phyloP scores from a whole-genome alignment of 1,139 yeast species.

The Hyphopichia buzzinii region DNA sequence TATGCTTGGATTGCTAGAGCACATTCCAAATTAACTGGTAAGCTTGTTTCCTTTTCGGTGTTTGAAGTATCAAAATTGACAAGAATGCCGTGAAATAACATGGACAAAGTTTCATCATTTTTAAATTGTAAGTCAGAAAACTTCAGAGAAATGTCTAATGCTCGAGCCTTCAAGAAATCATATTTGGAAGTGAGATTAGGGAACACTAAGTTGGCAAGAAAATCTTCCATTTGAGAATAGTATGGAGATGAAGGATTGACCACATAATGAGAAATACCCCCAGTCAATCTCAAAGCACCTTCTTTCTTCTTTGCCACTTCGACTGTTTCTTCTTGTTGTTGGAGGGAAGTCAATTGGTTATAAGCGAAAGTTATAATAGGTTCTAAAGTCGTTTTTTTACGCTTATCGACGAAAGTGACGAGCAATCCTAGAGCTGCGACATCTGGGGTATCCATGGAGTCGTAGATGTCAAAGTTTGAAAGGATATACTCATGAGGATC shows the following conservation, averaged over 20 bases:
- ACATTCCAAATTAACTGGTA: slow-evolving; percentile 83
- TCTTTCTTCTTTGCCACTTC: slow-evolving; percentile 72
- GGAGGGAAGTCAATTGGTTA: slow-evolving; percentile 44
- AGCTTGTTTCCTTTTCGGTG: slow-evolving; percentile 42
- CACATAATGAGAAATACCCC: slow-evolving; percentile 64
- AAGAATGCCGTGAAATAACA: slow-evolving; percentile 66
- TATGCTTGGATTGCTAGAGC: slow-evolving; percentile 85
- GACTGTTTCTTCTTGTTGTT: slow-evolving; percentile 41
- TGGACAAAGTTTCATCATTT: slow-evolving; percentile 47
- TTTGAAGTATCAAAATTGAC: slow-evolving; percentile 45
- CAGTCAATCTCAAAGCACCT: slow-evolving; percentile 76
- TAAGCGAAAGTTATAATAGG: slow-evolving; percentile 68
- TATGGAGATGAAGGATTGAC: slow-evolving; percentile 58
- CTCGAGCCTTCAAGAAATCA: slow-evolving; percentile 80
- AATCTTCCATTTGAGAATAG: slow-evolving; percentile 63
- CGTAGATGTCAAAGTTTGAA: slow-evolving; percentile 67
- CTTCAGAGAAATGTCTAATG: slow-evolving; percentile 73
- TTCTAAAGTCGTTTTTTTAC: slow-evolving; percentile 59
- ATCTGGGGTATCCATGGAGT: slow-evolving; percentile 61
- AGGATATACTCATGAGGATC: slow-evolving; percentile 94
- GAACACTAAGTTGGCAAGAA: slow-evolving; percentile 60
- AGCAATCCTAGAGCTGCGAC: slow-evolving; percentile 63
- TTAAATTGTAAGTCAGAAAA: slow-evolving; percentile 64
- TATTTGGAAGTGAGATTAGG: slow-evolving; percentile 67
- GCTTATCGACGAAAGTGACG: slow-evolving; percentile 64